Evolutionary conservation across 1,284 basidiomycete genomes (phyloP).

Genomic region (Earliella scabrosa): DNA sequence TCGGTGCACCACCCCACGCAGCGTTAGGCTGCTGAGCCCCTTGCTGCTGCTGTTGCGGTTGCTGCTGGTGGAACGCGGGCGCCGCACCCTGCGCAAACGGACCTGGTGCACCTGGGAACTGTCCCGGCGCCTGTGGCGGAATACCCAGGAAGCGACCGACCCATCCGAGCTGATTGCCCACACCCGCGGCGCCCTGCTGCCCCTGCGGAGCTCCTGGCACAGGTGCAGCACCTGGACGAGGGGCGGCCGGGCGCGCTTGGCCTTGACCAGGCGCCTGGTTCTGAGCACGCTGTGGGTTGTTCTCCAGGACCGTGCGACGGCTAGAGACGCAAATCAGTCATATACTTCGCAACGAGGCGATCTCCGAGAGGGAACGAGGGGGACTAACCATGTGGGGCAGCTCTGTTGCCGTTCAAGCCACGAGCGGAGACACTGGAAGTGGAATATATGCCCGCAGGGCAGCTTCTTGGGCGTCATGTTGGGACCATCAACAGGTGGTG

Average conservation of each 20-base stretch:
- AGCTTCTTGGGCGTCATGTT: slow-evolving; percentile 97
- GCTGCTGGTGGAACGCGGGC: slow-evolving; percentile 18
- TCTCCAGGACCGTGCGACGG: slow-evolving; percentile 85
- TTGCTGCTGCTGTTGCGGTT: slow-evolving; percentile 11
- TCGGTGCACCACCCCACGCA: slow-evolving; percentile 18
- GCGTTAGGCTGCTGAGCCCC: slow-evolving; percentile 8
- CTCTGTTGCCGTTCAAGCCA: slow-evolving; percentile 98
- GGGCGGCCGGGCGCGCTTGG: slow-evolving; percentile 24
- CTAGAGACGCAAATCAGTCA: slow-evolving; percentile 43
- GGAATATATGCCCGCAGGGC: slow-evolving; percentile 96
- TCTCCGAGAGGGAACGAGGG: slow-evolving; percentile 2
- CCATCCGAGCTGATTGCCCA: slow-evolving; percentile 39
- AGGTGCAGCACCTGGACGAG: slow-evolving; percentile 18
- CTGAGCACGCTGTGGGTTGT: slow-evolving; percentile 34
- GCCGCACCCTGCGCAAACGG: slow-evolving; percentile 20
- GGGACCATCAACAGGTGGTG: slow-evolving; percentile 39
- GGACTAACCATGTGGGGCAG: slow-evolving; percentile 91
- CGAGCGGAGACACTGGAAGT: slow-evolving; percentile 95
- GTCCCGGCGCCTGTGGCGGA: slow-evolving; percentile 30
- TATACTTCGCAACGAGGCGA: slow-evolving; percentile 3
- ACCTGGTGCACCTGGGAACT: slow-evolving; percentile 19
- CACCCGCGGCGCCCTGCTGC: slow-evolving; percentile 17
- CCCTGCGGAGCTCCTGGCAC: slow-evolving; percentile 2
- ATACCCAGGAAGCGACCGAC: slow-evolving; percentile 55
- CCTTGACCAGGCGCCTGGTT: slow-evolving; percentile 35